Evolutionary conservation across 202 grass and related monocot species (phyloP), one percentile per base, ranked within the genome.

Genomic region (Zoysia matrella): DNA sequence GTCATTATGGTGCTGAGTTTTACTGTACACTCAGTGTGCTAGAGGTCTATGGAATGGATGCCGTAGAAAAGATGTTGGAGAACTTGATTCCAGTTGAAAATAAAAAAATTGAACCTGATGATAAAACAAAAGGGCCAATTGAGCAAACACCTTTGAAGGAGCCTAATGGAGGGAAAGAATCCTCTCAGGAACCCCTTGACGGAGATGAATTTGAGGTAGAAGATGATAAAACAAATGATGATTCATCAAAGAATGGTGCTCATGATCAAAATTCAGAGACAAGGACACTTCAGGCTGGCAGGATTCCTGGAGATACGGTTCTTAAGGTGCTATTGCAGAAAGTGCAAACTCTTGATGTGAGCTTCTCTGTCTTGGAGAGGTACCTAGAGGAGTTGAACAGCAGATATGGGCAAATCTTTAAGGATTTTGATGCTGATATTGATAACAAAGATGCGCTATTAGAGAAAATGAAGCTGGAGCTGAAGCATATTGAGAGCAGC

Each of bases 41-140:
- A 58, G 97, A 99, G 84, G 89, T 99, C 40, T 94, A 96, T 77
- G 96, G 96, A 77, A 92, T 99, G 79, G 96, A 99, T 96, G 96
- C 93, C 22, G 89, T 99, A 15, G 96, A 99, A 80, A 94, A 89
- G 88, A 99, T 99, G 96, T 72, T 99, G 7, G 91, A 99, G 83
- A 89, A 92, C 84, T 84, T 99, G 84, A 99, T 99, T 67, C 90
- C 93, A 65, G 89, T 90, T 85, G 96, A 99, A 68, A 96, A 83
- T 54, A 91, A 80, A 72, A 77, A 77, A 62, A 49, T 63, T 18
- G 91, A 99, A 89, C 67, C 87, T 72, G 82, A 87, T 73, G 96
- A 92, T 46, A 88, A 93, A 47, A 52, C 39, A 12, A 86, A 79
- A 63, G 88, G 83, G 10, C 52, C 71, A 55, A 55, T 67, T 65